These are phyloP conservation scores for Daldinia sp. DNA, from an alignment of 2,329 filamentous ascomycete genomes.

Conservation along the genomic window DNA sequence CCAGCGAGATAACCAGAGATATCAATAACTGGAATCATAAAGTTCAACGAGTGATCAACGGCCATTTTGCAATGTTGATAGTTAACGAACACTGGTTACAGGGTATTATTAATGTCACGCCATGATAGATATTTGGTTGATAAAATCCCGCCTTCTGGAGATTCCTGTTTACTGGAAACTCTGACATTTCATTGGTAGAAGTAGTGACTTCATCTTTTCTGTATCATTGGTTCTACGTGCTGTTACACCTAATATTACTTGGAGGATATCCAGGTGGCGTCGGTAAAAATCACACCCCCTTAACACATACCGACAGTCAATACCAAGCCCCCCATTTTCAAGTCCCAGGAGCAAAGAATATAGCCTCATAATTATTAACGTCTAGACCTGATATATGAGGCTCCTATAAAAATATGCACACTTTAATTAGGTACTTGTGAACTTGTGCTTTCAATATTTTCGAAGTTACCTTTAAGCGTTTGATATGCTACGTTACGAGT, in stretches of 20 bases:
- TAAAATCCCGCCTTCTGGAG: background rate
- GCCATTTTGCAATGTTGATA: constrained; percentile 12
- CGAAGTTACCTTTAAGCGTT: background rate
- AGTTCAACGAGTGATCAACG: constrained; percentile 4
- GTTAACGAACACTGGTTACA: background rate
- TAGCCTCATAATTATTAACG: background rate
- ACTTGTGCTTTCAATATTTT: background rate
- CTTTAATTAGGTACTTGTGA: no score
- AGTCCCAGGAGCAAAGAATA: background rate
- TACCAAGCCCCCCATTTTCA: background rate
- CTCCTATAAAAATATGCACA: no score
- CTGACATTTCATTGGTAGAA: background rate
- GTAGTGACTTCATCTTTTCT: no score
- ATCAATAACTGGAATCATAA: constrained; percentile 48
- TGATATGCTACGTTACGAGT: background rate
- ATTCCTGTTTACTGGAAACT: background rate
- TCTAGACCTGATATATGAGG: no score
- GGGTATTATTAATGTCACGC: background rate
- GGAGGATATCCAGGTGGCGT: background rate
- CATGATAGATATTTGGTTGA: background rate
- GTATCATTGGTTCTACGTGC: background rate
- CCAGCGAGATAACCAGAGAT: constrained; percentile 45
- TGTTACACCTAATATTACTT: background rate
- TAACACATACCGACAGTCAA: background rate
- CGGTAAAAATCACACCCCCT: background rate